phyloP scores from a whole-genome alignment of 495 filamentous ascomycete genomes.

The Usnea hakonensis region DNA sequence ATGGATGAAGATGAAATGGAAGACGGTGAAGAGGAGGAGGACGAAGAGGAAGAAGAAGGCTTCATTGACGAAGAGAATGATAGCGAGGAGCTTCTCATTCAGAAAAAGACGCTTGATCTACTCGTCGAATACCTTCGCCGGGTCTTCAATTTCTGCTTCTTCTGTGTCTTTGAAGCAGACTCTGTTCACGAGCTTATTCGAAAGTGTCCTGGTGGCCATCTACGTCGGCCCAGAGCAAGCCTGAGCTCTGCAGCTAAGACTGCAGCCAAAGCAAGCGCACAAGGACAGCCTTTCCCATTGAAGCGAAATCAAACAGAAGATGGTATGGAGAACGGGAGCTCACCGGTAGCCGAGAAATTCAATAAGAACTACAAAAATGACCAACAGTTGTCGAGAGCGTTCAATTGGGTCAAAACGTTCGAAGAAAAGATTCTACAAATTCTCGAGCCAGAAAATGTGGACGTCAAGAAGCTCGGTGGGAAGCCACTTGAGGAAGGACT shows the following conservation, averaged over 20 bases:
- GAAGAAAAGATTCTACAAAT: conserved; percentile 93
- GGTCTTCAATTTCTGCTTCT: conserved; percentile 98
- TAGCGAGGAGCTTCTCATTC: conserved; percentile 77
- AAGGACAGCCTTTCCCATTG: conserved; percentile 68
- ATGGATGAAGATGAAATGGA: conserved; percentile 64
- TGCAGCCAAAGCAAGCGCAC: conserved; percentile 75
- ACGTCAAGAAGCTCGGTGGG: conserved; percentile 81
- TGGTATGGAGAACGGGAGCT: conserved; percentile 49
- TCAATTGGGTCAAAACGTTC: conserved; percentile 99
- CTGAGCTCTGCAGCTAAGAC: conserved; percentile 74
- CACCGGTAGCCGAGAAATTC: conserved; percentile 57
- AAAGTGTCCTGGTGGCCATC: conserved; percentile 94
- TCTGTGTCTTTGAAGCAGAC: conserved; percentile 97
- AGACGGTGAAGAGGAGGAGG: conserved; percentile 61
- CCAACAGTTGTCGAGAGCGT: conserved; percentile 85
- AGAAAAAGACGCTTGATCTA: conserved; percentile 95
- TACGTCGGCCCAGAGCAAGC: conserved; percentile 77
- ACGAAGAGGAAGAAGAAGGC: conserved; percentile 65
- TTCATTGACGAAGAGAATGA: conserved; percentile 73
- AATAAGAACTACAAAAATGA: conserved; percentile 67
- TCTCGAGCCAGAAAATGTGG: conserved; percentile 79
- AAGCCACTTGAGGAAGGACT: conserved; percentile 78
- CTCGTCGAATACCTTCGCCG: conserved; percentile 93
- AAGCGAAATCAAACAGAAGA: conserved; percentile 64
- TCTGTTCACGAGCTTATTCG: conserved; percentile 90